Base-by-base conservation (phyloP, 2,329 filamentous ascomycete genomes). In the Calycina herbarum region DNA sequence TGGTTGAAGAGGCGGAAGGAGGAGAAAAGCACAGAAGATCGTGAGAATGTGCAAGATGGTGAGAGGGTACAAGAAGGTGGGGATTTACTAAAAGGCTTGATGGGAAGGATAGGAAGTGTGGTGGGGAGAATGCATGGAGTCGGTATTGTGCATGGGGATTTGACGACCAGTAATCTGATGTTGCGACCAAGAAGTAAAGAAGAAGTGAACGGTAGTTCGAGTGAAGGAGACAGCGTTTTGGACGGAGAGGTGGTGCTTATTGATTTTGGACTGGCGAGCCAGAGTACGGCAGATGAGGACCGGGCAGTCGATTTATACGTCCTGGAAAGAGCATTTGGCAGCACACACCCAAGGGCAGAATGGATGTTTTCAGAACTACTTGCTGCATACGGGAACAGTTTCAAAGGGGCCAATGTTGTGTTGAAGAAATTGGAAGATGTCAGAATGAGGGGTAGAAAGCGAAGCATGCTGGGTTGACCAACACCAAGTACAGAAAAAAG, bases 131-230 rank as follows among this genome's bases (percentile, higher is more conserved):
- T 99, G 82, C 95, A 99, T 81, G 85, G 84, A 63, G 84, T 88
- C n/a, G 94, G 94, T 17, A 86, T 98, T 64, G 88, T 97, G 66
- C 95, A 99, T 80, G 95, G 95, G 51, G 95, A 99, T 80, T 79
- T 99, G 79, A 99, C 95, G 67, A 99, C 94, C 69, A 97, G 94
- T 79, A 99, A 99, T 79, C 84, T 99, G 80, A 97, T 99, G 89
- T 76, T 98, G 71, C 77, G 86, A 51, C 69, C 71, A 15, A 61
- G 40, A 64, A 66, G 11, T 51, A 70, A 40, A n/a, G 59, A 11
- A 62, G 11, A 6, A 24, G 45, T 24, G 45, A 27, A 51, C 2
- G 67, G 65, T 29, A 64, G 69, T 62, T 68, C 66, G 15, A 66
- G 64, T 17, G 67, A 60, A 38, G 63, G 69, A n/a, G 70, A 69